Conservation (phyloP, 2,329 filamentous ascomycete genomes). For the Penicillium sp. region DNA sequence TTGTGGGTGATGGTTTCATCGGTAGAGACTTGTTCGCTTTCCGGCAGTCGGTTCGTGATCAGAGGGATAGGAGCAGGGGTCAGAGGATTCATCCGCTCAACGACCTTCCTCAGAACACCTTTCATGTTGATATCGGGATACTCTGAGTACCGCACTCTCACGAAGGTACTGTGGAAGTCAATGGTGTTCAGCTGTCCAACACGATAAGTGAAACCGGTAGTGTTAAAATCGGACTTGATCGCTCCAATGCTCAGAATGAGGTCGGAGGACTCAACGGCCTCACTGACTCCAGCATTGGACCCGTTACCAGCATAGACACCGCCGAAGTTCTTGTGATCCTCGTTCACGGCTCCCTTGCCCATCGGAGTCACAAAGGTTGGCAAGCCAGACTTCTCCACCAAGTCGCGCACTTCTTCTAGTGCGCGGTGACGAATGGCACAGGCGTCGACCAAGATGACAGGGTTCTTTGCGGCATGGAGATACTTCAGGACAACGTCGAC, state of each 20-base stretch:
- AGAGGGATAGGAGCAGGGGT: slow-evolving; percentile 54
- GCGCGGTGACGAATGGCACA: slow-evolving; percentile 77
- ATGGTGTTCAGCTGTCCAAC: slow-evolving; percentile 77
- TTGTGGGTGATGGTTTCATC: slow-evolving; percentile 50
- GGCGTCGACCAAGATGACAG: slow-evolving; percentile 78
- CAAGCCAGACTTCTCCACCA: slow-evolving; percentile 71
- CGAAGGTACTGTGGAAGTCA: slow-evolving; percentile 76
- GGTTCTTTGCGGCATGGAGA: slow-evolving; percentile 69
- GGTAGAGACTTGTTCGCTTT: slow-evolving; percentile 32
- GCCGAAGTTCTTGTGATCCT: slow-evolving; percentile 71
- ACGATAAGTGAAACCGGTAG: slow-evolving; percentile 76
- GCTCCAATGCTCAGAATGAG: slow-evolving; percentile 46
- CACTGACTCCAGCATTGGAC: slow-evolving; percentile 55
- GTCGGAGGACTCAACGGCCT: slow-evolving; percentile 44
- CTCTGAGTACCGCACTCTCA: slow-evolving; percentile 73
- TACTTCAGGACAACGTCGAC: slow-evolving; percentile 74
- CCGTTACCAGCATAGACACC: slow-evolving; percentile 84
- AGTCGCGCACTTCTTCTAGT: slow-evolving; percentile 67
- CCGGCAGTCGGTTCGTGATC: slow-evolving; percentile 55
- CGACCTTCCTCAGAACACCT: slow-evolving; percentile 72
- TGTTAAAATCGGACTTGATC: slow-evolving; percentile 50
- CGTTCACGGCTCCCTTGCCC: slow-evolving; percentile 82
- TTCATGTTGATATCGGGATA: slow-evolving; percentile 79
- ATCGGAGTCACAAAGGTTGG: slow-evolving; percentile 88
- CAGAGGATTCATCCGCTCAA: slow-evolving; percentile 58